These are phyloP conservation scores for Penicillium daleae DNA, from an alignment of 495 filamentous ascomycete species.

Conservation along the genomic window DNA sequence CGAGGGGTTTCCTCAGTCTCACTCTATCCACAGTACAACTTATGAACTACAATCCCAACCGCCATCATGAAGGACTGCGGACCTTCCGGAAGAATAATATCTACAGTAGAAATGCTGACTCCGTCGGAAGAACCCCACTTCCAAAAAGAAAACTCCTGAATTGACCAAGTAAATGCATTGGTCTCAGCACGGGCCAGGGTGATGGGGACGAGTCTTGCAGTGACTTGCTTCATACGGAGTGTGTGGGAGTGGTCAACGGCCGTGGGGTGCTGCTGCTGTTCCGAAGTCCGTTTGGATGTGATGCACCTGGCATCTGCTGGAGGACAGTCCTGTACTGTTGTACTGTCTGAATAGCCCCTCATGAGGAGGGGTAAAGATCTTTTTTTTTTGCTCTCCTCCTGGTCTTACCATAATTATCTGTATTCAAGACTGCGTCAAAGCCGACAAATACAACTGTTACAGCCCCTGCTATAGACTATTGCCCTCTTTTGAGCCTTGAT, in stretches of 20 bases:
- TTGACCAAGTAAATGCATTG: slow-evolving; percentile 33
- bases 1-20: too few species aligned
- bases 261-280: slow-evolving; percentile 1
- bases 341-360: not conserved
- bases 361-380: not conserved
- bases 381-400: not conserved
- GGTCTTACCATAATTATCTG: not conserved
- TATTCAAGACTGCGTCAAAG: too few species aligned
- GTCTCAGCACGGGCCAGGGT: slow-evolving; percentile 23
- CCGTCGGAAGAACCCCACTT: slow-evolving; percentile 22
- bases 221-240: not conserved
- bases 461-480: not conserved
- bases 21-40: not conserved
- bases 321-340: too few species aligned
- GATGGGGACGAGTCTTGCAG: slow-evolving; percentile 12
- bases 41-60: slow-evolving; percentile 12
- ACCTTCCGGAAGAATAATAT: slow-evolving; percentile 34
- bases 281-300: not conserved
- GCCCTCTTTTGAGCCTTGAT: too few species aligned
- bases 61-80: slow-evolving; percentile 17
- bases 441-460: not conserved
- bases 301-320: not conserved
- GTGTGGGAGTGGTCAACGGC: slow-evolving; percentile 7
- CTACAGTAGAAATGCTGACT: slow-evolving; percentile 11
- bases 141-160: slow-evolving; percentile 31